phyloP scores from a whole-genome alignment of 1,284 basidiomycete species.

The Fomitopsis schrenkii region DNA sequence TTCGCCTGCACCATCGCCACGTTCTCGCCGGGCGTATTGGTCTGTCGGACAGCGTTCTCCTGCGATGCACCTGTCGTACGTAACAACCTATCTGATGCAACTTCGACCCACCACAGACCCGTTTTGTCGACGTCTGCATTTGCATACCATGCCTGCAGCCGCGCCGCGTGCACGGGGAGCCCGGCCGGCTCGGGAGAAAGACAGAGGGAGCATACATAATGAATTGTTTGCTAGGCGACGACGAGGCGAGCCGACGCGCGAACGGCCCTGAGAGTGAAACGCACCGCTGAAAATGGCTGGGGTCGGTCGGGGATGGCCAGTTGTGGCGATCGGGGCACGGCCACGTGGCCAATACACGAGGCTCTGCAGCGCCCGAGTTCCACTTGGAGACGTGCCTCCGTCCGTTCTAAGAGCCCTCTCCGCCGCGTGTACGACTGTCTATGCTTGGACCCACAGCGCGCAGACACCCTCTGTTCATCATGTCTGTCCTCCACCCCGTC shows the following conservation, averaged over 20 bases:
- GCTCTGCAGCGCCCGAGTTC: constrained; percentile 2
- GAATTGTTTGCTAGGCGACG: background rate
- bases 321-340: no score
- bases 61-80: constrained; percentile 6
- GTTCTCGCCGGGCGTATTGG: constrained; percentile 9
- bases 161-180: background rate
- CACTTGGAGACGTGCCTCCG: background rate
- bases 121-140: background rate
- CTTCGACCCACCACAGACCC: background rate
- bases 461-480: background rate
- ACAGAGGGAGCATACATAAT: background rate
- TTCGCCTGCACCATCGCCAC: constrained; percentile 10
- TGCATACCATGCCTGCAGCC: background rate
- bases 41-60: constrained; percentile 1
- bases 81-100: constrained; percentile 9
- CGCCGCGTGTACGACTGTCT: no score
- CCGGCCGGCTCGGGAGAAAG: background rate
- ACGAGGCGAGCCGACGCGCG: background rate
- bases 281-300: background rate
- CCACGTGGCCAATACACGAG: constrained; percentile 1
- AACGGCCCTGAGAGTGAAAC: background rate
- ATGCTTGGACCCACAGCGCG: background rate
- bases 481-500: background rate
- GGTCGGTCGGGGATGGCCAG: background rate
- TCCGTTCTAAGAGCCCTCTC: background rate